Percentiles rank a stretch among this genome's conserved stretches.
Evolutionary conservation across 2,329 filamentous ascomycete species (phyloP).

Genomic region (Colletotrichum brevisporum): DNA sequence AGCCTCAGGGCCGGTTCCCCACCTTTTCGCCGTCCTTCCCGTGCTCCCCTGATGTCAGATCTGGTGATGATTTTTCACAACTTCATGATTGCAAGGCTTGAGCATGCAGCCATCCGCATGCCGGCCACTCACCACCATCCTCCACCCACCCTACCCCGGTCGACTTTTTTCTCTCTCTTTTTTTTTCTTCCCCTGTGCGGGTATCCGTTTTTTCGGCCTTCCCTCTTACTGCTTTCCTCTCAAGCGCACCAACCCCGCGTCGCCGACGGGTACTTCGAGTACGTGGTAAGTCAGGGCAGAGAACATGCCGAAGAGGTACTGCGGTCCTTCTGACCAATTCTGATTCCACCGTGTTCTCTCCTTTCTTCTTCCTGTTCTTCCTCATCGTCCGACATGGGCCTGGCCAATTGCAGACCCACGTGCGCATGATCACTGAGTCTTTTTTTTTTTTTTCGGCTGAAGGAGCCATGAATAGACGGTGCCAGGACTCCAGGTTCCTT

Average conservation of each 20-base stretch:
- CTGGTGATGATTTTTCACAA: conserved; percentile 18
- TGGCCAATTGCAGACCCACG: conserved; percentile 47
- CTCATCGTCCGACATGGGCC: conserved; percentile 16
- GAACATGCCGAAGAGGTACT: conserved; percentile 3
- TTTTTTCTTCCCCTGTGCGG: background rate
- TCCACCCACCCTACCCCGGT: conserved; percentile 18
- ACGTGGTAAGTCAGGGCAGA: conserved; percentile 3
- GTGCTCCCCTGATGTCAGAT: conserved; percentile 22
- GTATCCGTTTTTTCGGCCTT: conserved; percentile 1
- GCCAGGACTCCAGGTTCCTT: background rate
- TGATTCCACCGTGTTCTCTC: conserved; percentile 44
- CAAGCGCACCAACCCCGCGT: conserved; percentile 38
- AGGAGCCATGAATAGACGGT: conserved; percentile 8
- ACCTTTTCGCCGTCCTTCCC: conserved; percentile 12
- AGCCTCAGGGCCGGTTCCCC: conserved; percentile 31
- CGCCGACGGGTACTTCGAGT: conserved; percentile 8
- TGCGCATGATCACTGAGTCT: conserved; percentile 36
- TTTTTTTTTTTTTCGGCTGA: conserved; percentile 19
- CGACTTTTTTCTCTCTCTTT: background rate
- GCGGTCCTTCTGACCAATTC: conserved; percentile 6
- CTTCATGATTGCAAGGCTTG: conserved; percentile 24
- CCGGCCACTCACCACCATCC: conserved; percentile 19
- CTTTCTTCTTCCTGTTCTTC: background rate
- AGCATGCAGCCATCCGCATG: conserved; percentile 10
- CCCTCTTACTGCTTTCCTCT: background rate